phyloP scores from a whole-genome alignment of 306 rosid species.

The Gastrolobium bilobum region DNA sequence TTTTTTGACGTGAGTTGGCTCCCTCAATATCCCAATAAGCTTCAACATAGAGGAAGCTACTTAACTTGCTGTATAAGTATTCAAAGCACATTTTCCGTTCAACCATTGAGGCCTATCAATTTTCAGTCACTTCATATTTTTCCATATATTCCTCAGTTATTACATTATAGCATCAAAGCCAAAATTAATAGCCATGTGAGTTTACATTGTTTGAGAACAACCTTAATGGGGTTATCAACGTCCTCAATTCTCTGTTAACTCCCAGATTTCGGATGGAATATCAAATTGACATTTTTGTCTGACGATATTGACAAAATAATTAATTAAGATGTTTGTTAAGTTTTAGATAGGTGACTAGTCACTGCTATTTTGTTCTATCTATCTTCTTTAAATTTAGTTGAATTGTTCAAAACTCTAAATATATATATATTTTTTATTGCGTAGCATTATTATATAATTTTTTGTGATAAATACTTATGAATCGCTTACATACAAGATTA shows the following conservation, averaged over 20 bases:
- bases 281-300: background rate
- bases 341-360: too few species aligned
- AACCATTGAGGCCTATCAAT: conserved; percentile 2
- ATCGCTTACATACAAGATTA: too few species aligned
- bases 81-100: background rate
- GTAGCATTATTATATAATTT: too few species aligned
- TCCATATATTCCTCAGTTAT: conserved; percentile 24
- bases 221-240: background rate
- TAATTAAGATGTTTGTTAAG: too few species aligned
- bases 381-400: too few species aligned
- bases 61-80: conserved; percentile 39
- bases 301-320: background rate
- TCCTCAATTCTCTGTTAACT: background rate
- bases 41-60: too few species aligned
- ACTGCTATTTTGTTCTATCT: too few species aligned
- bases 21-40: too few species aligned
- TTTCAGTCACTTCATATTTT: background rate
- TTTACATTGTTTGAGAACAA: background rate
- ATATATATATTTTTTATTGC: too few species aligned
- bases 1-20: too few species aligned
- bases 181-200: background rate
- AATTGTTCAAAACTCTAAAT: too few species aligned
- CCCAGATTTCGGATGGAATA: background rate
- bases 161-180: background rate
- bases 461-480: too few species aligned